Conservation (phyloP, 768 basidiomycete genomes). For the Tulasnella sp. region DNA sequence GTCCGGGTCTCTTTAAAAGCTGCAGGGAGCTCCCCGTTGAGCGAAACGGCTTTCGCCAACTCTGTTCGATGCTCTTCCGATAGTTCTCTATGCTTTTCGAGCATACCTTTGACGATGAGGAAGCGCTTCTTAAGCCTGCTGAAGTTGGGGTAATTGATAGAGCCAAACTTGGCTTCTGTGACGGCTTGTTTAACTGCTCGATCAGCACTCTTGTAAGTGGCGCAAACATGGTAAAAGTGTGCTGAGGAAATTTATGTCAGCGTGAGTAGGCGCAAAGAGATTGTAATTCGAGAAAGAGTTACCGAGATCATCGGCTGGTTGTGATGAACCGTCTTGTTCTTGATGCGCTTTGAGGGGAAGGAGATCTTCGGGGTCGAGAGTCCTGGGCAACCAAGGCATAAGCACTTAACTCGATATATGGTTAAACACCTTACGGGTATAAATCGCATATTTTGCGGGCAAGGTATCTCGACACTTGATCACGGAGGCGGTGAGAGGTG, state of each 20-base stretch:
- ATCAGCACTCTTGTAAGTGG: neutral
- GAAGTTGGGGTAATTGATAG: conserved; percentile 4
- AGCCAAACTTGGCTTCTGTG: neutral
- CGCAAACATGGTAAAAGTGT: neutral
- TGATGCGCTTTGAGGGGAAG: neutral
- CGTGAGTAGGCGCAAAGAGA: neutral
- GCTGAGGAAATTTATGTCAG: neutral
- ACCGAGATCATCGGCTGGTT: neutral
- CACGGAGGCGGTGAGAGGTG: neutral
- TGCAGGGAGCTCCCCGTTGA: neutral
- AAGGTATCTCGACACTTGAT: neutral
- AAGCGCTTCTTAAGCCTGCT: conserved; percentile 19
- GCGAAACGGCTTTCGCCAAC: neutral
- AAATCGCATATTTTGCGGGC: neutral
- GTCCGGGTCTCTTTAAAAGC: neutral
- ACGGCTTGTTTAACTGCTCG: neutral
- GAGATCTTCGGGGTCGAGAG: neutral
- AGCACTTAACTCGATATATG: neutral
- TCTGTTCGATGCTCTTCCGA: neutral
- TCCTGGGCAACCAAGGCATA: neutral
- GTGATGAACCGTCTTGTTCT: neutral
- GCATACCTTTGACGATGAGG: neutral
- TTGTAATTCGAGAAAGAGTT: neutral
- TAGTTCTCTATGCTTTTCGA: neutral
- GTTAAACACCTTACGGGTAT: neutral